These are phyloP conservation scores for Trichosanthes truncata DNA, from an alignment of 306 rosid genomes.

Conservation along the genomic window DNA sequence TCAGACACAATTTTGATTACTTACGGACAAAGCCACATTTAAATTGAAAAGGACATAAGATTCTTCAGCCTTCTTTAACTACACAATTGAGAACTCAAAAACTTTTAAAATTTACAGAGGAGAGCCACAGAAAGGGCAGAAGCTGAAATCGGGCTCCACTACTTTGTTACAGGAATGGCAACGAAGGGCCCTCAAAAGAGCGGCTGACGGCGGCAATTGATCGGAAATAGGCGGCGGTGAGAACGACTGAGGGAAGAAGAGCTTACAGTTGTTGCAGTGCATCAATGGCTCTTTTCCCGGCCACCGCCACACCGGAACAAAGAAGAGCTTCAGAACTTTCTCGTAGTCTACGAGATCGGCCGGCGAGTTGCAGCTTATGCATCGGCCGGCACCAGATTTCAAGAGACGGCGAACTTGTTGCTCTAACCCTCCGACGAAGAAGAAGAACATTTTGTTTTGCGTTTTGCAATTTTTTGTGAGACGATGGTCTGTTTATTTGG, in stretches of 20 bases:
- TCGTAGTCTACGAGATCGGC: conserved; percentile 72
- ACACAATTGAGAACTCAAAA: neutral
- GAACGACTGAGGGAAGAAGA: conserved; percentile 42
- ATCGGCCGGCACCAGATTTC: conserved; percentile 50
- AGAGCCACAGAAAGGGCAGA: conserved; percentile 81
- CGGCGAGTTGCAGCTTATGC: conserved; percentile 45
- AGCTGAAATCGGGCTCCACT: conserved; percentile 50
- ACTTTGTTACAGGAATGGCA: conserved; percentile 52
- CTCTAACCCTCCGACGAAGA: conserved; percentile 68
- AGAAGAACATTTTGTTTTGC: conserved; percentile 48
- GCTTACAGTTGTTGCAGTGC: conserved; percentile 51
- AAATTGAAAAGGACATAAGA: neutral
- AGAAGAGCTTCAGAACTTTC: conserved; percentile 71
- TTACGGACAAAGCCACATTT: neutral
- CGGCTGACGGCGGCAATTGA: conserved; percentile 12
- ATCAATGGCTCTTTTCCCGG: conserved; percentile 54
- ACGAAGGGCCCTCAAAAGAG: conserved; percentile 16
- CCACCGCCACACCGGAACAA: conserved; percentile 87
- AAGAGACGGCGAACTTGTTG: conserved; percentile 65
- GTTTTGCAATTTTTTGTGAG: too few relatives aligned
- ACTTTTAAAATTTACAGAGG: conserved; percentile 22
- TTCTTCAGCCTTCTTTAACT: neutral
- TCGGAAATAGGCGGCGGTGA: conserved; percentile 33
- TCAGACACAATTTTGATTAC: neutral
- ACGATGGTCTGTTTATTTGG: neutral